A percentile compares a stretch with the other conserved stretches of the same genome.
Evolutionary conservation across 2,329 filamentous ascomycete genomes (phyloP).

Genomic region (Diatrype stigma): DNA sequence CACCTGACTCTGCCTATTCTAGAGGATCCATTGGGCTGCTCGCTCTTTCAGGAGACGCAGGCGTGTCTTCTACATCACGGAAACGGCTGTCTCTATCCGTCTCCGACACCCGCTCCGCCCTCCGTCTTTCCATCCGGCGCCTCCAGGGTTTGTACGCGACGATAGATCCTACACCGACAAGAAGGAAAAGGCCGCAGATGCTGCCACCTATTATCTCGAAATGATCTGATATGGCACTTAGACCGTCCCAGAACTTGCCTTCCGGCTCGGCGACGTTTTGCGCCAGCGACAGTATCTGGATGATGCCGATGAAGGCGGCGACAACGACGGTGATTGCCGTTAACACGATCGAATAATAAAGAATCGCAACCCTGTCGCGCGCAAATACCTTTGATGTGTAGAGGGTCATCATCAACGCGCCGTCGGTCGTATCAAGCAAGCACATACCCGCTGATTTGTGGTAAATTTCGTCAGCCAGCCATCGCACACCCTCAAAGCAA

Average conservation of each 20-base stretch:
- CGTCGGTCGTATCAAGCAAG: conserved; percentile 85
- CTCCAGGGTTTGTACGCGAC: conserved; percentile 79
- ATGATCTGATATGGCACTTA: conserved; percentile 69
- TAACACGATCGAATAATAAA: conserved; percentile 90
- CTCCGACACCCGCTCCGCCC: conserved; percentile 10
- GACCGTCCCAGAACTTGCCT: conserved; percentile 87
- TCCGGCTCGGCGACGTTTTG: conserved; percentile 69
- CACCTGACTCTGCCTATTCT: too few relatives aligned
- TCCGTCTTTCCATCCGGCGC: conserved; percentile 35
- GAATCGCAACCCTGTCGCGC: conserved; percentile 77
- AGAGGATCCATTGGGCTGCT: too few relatives aligned
- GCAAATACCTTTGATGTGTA: conserved; percentile 80
- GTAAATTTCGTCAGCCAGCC: conserved; percentile 1
- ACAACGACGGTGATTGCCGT: conserved; percentile 80
- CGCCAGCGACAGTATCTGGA: conserved; percentile 78
- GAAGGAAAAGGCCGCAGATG: conserved; percentile 80
- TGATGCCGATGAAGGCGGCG: conserved; percentile 76
- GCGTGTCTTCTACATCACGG: conserved; percentile 8
- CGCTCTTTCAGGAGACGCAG: too few relatives aligned
- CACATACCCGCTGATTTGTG: conserved; percentile 79
- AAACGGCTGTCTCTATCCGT: conserved; percentile 11
- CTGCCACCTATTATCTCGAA: conserved; percentile 82
- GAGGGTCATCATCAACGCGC: conserved; percentile 89
- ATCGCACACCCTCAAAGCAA: neutral
- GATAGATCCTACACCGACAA: conserved; percentile 71